Evolutionary conservation across 2,329 filamentous ascomycete genomes (phyloP).

Genomic region (Ophiocordyceps robertsii): DNA sequence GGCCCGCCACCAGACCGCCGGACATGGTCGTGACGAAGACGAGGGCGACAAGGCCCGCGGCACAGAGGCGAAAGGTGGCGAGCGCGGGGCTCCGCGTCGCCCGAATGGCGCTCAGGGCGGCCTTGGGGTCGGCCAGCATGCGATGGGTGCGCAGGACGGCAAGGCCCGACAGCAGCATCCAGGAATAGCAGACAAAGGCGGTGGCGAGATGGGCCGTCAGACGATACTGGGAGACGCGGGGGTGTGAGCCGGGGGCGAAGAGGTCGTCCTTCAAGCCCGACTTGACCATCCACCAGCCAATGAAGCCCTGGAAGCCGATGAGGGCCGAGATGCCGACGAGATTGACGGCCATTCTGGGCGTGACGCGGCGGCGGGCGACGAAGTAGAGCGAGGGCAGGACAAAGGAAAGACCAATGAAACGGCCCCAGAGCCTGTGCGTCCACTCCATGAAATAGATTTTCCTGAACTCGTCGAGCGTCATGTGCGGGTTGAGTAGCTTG

Average conservation of each 20-base stretch:
- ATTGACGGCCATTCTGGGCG: constrained; percentile 61
- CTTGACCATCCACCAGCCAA: constrained; percentile 99
- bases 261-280: constrained; percentile 91
- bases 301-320: constrained; percentile 88
- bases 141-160: constrained; percentile 66
- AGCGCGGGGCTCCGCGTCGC: constrained; percentile 56
- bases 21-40: constrained; percentile 89
- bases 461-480: constrained; percentile 90
- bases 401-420: constrained; percentile 81
- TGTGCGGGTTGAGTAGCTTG: constrained; percentile 79
- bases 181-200: constrained; percentile 84
- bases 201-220: constrained; percentile 79
- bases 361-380: constrained; percentile 65
- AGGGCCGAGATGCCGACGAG: constrained; percentile 73
- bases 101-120: constrained; percentile 45
- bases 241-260: constrained; percentile 80
- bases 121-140: constrained; percentile 53
- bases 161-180: constrained; percentile 86
- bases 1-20: constrained; percentile 81
- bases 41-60: constrained; percentile 56
- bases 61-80: constrained; percentile 57
- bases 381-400: constrained; percentile 83
- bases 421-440: constrained; percentile 88
- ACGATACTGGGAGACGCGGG: constrained; percentile 88
- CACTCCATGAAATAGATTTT: constrained; percentile 99